Base-by-base conservation (phyloP, 441 rosid species). In the Aleurites moluccanus region DNA sequence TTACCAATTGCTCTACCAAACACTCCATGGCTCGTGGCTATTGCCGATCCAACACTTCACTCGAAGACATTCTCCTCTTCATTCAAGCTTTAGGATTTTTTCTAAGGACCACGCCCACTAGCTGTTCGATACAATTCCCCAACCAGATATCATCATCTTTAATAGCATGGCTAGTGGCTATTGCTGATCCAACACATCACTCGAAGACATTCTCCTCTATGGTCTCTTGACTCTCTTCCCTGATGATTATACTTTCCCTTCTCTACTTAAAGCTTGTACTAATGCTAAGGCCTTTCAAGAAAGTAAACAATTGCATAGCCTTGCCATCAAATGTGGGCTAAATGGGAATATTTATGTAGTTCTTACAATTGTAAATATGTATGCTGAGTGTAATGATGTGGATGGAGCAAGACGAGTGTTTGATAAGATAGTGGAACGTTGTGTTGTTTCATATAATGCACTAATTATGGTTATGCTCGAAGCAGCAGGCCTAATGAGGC, bases 401-500 rank as follows among this genome's bases (percentile, higher is more conserved):
- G 93, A 85, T 65, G 82, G 81, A 6, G 92, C 97, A 73, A 81
- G 86, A n/a, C 76, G 81, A 60, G 89, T 93, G 33, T 93, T 93
- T 38, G 87, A 87, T 79, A n/a, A n/a, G 77, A 80, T 87, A 23
- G 20, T 61, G 64, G 87, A 86, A 18, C 97, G 92, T 1, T 89
- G 94, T 49, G 85, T 92, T 62, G 85, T 93, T 73, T 85, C 85
- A 4, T 92, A 85, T 20, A 92, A 91, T 64, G 89, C 97, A 2
- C 87, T 93, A 59, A 88, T 92, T 69, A 86, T 6, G 87, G 88
- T 1, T 90, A 90, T 72, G 86, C 88, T 59, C 86, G 84, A 70
- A 85, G 79, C 13, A 87, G 88, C 70, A 81, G 91, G 78, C 96
- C 97, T 2, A 91, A 91, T 71, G 97, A 91, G 85, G 97, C 92